Evolutionary conservation across 106 monocot species (phyloP), one percentile per base, ranked within the genome.

Genomic region (Dendrobium officinale): DNA sequence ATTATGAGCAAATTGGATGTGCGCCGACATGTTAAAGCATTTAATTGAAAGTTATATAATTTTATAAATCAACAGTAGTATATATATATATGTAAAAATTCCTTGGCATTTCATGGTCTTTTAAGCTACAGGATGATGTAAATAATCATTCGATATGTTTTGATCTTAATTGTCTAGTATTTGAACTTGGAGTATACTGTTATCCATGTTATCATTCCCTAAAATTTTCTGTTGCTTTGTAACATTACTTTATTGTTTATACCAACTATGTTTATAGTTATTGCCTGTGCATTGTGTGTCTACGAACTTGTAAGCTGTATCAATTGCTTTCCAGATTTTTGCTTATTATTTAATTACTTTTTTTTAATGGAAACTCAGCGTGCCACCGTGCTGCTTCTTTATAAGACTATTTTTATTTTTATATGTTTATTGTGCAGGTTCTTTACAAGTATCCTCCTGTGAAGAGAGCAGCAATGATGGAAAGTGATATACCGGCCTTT

Each of bases 381-480:
- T 45, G 45, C 45, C 45, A 45, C 45, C 13, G 0, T 15, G 13
- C 10, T 51, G 51, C 15, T 51, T 51, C 51, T 13, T 37, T 51
- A 51, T 51, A 51, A 13, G 51, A 1, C 51, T 51, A 51, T 51
- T 51, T 51, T 51, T 11, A 7, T 45, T 45, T 45, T 17, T 72
- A 43, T 74, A 3, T 42, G 40, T 43, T 74, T 42, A 42, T 74
- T 55, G 33, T 80, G 41, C 89, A 98, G 97, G 82, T 94, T 59
- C 91, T 98, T 80, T 98, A 94, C 77, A 94, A 94, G 79, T 98
- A 98, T 73, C 97, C 97, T 79, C 97, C 92, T 68, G 92, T 94
- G 66, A 98, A 91, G 85, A 88, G 43, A 77, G 84, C 83, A 73
- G 86, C 85, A 73, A 92, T 89, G 88, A 87, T 86, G 81, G 94